phyloP scores from a whole-genome alignment of 164 flowering plant species.

The Chimonanthus salicifolius region DNA sequence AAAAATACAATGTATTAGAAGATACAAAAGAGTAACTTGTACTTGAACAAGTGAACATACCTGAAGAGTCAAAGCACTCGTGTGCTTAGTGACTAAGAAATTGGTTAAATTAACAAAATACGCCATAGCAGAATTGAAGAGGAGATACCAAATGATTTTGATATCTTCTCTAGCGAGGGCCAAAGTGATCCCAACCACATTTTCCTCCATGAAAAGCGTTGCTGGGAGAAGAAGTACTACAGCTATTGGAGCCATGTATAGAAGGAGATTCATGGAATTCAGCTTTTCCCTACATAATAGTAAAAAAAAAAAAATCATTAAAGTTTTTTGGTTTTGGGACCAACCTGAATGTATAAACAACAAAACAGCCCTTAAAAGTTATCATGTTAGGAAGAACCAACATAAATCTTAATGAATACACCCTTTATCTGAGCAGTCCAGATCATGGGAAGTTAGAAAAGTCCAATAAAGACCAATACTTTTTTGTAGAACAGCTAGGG shows the following conservation, averaged over 20 bases:
- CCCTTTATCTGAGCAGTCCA: background rate
- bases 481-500: background rate
- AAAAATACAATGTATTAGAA: too few relatives aligned
- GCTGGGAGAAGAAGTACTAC: conserved; percentile 55
- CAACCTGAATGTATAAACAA: background rate
- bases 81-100: conserved; percentile 72
- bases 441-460: background rate
- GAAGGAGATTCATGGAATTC: conserved; percentile 60
- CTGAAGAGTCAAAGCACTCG: conserved; percentile 77
- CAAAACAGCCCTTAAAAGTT: background rate
- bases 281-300: conserved; percentile 47
- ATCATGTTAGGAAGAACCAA: background rate
- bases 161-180: conserved; percentile 51
- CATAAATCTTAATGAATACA: background rate
- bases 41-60: conserved; percentile 25
- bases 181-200: conserved; percentile 45
- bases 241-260: conserved; percentile 72
- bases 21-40: background rate
- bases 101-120: conserved; percentile 61
- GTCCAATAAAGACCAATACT: background rate
- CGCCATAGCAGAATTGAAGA: conserved; percentile 60
- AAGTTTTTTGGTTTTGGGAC: conserved; percentile 3
- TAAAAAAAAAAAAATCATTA: conserved; percentile 6
- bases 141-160: conserved; percentile 43
- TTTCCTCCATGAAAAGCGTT: conserved; percentile 47